Evolutionary conservation across 495 filamentous ascomycete genomes (phyloP), one percentile per base, ranked within the genome.

Genomic region (Aspergillus mulundensis): DNA sequence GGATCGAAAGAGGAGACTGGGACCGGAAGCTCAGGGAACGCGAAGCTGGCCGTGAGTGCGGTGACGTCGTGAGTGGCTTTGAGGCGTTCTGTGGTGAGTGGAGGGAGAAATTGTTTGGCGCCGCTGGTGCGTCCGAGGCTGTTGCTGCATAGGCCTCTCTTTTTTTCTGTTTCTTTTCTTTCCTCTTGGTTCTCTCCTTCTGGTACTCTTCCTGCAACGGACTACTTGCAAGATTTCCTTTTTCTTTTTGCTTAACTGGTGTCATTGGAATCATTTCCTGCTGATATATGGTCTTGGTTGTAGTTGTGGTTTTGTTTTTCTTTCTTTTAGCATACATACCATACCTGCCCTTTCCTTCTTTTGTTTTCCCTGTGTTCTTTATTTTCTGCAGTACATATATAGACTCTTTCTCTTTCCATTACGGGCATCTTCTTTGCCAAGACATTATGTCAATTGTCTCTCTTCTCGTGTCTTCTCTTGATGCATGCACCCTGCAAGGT

Each of bases 51-150:
- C 75, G 77, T 41, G 86, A 87, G 39, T 97, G 88, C 75, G 78
- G 83, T 2, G 91, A 93, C 58, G 91, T 98, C 19, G 85, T 96
- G 14, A 88, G 85, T 30, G 94, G 92, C 8, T 97, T 97, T 69
- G 94, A 96, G 70, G 84, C 87, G 56, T 84, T 91, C 0, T 96
- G 90, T 69, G 84, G 77, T 8, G 77, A 79, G 58, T 84, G 82
- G 78, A 80, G 81, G 53, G 77, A 79, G 66, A 77, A 77, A 58
- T 66, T 87, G 41, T 76, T 81, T 24, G 74, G 75, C 20, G 65
- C 74, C 50, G 62, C 65, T 32, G 63, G 51, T 15, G 56, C 32
- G 41, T 56, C 69, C 21, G 69, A 74, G 65, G 66, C 70, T 16
- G 68, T 69, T 47, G 69, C 73, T 38, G 71, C 67, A 47, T 72